Conservation (phyloP, 345 rosid species). For the Anacardium occidentale region DNA sequence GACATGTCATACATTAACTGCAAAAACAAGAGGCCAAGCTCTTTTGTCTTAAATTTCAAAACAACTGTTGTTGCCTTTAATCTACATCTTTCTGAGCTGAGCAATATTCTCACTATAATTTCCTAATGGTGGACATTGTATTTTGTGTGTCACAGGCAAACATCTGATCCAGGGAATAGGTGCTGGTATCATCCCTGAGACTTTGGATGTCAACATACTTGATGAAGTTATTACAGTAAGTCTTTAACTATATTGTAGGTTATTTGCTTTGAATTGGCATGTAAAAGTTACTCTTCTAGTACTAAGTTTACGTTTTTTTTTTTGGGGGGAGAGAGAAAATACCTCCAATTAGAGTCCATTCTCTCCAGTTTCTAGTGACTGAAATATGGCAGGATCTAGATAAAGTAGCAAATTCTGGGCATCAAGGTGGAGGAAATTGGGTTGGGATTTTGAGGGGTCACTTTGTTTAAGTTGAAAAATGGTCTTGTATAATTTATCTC, state of each 20-base stretch:
- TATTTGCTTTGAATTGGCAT: not conserved
- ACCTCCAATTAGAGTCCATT: too few relatives aligned
- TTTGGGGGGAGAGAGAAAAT: too few relatives aligned
- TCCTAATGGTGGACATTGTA: not conserved
- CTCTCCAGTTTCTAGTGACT: not conserved
- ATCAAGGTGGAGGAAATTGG: not conserved
- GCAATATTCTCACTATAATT: not conserved
- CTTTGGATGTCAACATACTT: constrained; percentile 42
- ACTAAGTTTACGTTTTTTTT: too few relatives aligned
- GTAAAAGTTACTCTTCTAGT: too few relatives aligned
- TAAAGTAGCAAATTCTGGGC: not conserved
- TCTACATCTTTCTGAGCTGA: not conserved
- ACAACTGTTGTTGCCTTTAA: not conserved
- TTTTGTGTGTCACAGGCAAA: constrained; percentile 32
- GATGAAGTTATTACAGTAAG: constrained; percentile 55
- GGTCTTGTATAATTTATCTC: not conserved
- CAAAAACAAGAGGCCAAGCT: too few relatives aligned
- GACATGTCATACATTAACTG: too few relatives aligned
- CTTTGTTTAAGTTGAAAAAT: not conserved
- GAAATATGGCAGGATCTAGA: not conserved
- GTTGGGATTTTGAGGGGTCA: not conserved
- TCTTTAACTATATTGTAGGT: not conserved
- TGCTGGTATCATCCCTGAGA: constrained; percentile 46
- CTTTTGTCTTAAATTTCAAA: too few relatives aligned
- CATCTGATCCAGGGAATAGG: constrained; percentile 67